Conservation (phyloP, 331 rosid species). For the Pyracantha coccinea region DNA sequence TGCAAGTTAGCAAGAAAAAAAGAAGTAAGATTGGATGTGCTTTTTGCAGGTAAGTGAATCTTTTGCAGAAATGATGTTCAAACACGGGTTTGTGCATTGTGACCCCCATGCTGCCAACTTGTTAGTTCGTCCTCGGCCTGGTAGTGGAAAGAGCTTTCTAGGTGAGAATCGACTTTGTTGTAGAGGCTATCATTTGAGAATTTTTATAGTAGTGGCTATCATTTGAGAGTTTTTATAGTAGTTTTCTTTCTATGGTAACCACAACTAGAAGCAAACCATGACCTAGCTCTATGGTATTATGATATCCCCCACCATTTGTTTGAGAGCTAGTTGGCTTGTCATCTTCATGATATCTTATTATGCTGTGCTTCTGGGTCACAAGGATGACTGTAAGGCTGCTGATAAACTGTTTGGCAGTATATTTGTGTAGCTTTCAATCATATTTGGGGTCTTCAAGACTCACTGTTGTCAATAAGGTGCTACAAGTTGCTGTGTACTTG, state of each 20-base stretch:
- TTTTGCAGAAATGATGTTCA: conserved; percentile 99
- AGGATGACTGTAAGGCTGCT: neutral
- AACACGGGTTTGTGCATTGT: conserved; percentile 97
- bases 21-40: conserved; percentile 7
- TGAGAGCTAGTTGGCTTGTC: neutral
- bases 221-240: neutral
- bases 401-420: neutral
- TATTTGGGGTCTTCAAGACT: neutral
- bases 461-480: neutral
- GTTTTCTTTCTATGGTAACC: neutral
- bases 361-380: neutral
- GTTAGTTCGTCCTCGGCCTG: conserved; percentile 81
- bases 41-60: conserved; percentile 72
- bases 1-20: conserved; percentile 1
- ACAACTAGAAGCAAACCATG: neutral
- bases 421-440: neutral
- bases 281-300: neutral
- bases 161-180: conserved; percentile 34
- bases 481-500: neutral
- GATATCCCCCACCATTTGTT: neutral
- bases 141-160: conserved; percentile 44
- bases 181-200: neutral
- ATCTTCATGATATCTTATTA: neutral
- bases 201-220: neutral
- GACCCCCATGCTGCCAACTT: conserved; percentile 96